Evolutionary conservation across 2,329 filamentous ascomycete genomes (phyloP), one percentile per base, ranked within the genome.

Genomic region (Fusarium sp.): DNA sequence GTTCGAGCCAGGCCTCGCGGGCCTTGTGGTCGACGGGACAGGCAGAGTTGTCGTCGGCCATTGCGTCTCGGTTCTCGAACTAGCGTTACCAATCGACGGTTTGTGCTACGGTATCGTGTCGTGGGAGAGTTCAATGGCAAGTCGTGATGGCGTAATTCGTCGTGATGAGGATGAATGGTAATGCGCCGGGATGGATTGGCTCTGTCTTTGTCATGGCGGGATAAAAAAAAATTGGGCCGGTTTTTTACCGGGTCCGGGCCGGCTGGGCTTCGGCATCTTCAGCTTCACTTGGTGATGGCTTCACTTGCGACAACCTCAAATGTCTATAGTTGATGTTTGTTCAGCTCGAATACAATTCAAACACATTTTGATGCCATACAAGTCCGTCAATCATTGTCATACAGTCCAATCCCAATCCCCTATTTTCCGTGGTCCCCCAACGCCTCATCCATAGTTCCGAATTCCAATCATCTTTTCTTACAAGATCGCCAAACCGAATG

Each of bases 21-120:
- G 95, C 93, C 79, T 94, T 94, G 85, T 95, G 93, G 84, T 98
- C 95, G 79, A 98, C 95, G 6, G 97, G 97, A 80, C 97, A 98
- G 67, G 87, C 87, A 74, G 61, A 35, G 52, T 69, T 71, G 63
- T 78, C 75, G 66, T 78, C 79, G 42, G 79, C 72, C 81, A 82
- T 83, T 47, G 35, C 50, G 69, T 27, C 33, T 57, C 25, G 9
- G n/a, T 5, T 63, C 33, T 57, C 3, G 59, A 52, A 27, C 5
- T 10, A 11, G 42, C 25, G 4, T 42, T n/a, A 7, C n/a, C 9
- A 22, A 56, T 36, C 14, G 14, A 25, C 31, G n/a, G n/a, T n/a
- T 31, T 14, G 27, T 29, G 5, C 18, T n/a, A 38, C 13, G 31
- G n/a, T 18, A 18, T 7, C 31, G 22, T 33, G 13, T 63, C 33